Evolutionary conservation across 129 eudicot genomes (phyloP), one percentile per base, ranked within the genome.

Genomic region (Ambrosia artemisiifolia): DNA sequence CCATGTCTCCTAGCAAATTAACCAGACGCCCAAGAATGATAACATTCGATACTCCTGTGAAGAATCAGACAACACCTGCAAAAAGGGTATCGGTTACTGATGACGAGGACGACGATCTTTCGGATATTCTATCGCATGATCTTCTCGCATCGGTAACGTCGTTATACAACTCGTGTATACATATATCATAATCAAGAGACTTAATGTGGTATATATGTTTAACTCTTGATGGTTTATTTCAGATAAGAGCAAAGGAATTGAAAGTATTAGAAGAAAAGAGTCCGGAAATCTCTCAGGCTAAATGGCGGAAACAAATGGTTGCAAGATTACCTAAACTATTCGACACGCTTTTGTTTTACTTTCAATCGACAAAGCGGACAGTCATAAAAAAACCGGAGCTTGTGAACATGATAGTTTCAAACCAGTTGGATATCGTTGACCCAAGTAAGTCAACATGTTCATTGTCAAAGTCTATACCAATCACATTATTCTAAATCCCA

Each of bases 221-320:
- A 3, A 32, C n/a, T 7, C 5, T 3, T 72, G 10, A 65, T 12
- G 46, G 35, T 3, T 72, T 16, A 9, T 36, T 77, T 71, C 89
- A 94, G 97, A 84, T 94, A 40, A 77, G 74, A 66, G 89, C 88
- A 60, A 86, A 81, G 24, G 96, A 90, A 74, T 75, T 61, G 72
- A 78, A 79, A 57, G 82, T 70, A 19, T 11, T 76, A 69, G 79
- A 84, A 63, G 96, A 94, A 80, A 76, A 90, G 34, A 87, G 83
- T 65, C 97, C 99, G 69, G 88, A 90, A 30, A 81, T 88, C 63
- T 82, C 90, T 10, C 86, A 86, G 65, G 96, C 97, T 69, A 90
- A 79, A 73, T 70, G 84, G 80, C 78, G 99, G 20, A 80, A 81
- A 48, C 63, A 86, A 51, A 82, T 88, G 86, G 79, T 90, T 74